Evolutionary conservation across 441 rosid species (phyloP), one percentile per base, ranked within the genome.

Genomic region (Pelargonium citronellum): DNA sequence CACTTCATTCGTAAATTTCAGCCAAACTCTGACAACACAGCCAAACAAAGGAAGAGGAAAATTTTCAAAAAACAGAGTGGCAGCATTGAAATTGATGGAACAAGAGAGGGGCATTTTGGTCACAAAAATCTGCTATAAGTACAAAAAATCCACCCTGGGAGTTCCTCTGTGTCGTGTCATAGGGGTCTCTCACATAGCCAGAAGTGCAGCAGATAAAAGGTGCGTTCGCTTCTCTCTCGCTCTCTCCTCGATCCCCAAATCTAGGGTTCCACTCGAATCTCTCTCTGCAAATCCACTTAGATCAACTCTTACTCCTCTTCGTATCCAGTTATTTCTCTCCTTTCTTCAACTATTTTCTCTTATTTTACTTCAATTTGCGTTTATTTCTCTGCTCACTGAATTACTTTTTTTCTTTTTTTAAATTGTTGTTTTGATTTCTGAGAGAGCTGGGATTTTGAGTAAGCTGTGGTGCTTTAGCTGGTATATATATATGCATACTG

Each of bases 141-240:
- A 53, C 8, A 15, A 53, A 53, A 53, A 53, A 53, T 53, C 58
- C 58, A 53, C 58, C 7, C 5, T 15, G 58, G 51, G 19, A 30
- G 58, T 5, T 12, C 4, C 58, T 12, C 58, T 53, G 1, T 53
- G 58, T 53, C 58, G 19, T 53, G 58, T 53, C 58, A 53, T 15
- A 5, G 0, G 8, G 58, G 58, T 53, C 58, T 53, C 58, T 30
- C 58, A 5, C 51, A 8, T n/a, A 15, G 58, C 58, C 58, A 53
- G 58, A 53, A 30, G 37, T 30, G 58, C 58, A 53, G 58, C 20
- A 53, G 58, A 53, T 53, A 53, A 53, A 53, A 30, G 58, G 58
- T 53, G 58, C 58, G 58, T 53, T 53, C 58, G 58, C 58, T n/a
- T 53, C 58, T 53, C 57, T 49, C 16, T 11, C 57, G n/a, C 57